Conservation (phyloP, 352 stramenopile species). For the Pythium monospermum region DNA sequence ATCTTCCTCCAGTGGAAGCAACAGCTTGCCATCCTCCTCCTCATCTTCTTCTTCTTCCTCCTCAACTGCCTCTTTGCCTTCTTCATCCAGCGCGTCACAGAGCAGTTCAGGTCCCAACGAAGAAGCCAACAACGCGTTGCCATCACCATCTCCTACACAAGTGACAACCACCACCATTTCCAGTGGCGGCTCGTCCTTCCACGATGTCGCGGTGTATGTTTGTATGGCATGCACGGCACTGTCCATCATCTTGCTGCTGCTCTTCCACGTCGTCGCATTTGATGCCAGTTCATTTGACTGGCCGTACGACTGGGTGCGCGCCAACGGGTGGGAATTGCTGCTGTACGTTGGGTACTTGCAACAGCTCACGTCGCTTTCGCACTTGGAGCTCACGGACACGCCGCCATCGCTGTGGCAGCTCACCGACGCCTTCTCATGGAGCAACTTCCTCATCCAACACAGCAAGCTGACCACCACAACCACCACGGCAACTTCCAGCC, state of each 20-base stretch:
- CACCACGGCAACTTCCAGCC: not conserved
- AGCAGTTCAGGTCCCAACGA: not conserved
- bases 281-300: constrained; percentile 28
- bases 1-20: constrained; percentile 12
- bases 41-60: constrained; percentile 9
- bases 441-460: constrained; percentile 35
- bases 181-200: not conserved
- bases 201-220: constrained; percentile 6
- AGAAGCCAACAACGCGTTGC: not conserved
- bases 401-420: constrained; percentile 35
- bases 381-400: constrained; percentile 27
- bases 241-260: constrained; percentile 44
- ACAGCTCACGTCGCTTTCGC: constrained; percentile 35
- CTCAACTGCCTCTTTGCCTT: not conserved
- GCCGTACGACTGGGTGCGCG: constrained; percentile 15
- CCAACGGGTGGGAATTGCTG: constrained; percentile 51
- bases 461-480: not conserved
- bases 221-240: constrained; percentile 29
- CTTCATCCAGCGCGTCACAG: not conserved
- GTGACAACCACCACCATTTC: not conserved
- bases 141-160: too few relatives aligned
- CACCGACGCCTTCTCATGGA: constrained; percentile 42
- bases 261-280: constrained; percentile 59
- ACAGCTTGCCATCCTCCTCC: not conserved
- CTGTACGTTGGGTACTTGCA: constrained; percentile 40